Base-by-base conservation (phyloP, 1,284 basidiomycete genomes). In the Psilocybe mexicana region DNA sequence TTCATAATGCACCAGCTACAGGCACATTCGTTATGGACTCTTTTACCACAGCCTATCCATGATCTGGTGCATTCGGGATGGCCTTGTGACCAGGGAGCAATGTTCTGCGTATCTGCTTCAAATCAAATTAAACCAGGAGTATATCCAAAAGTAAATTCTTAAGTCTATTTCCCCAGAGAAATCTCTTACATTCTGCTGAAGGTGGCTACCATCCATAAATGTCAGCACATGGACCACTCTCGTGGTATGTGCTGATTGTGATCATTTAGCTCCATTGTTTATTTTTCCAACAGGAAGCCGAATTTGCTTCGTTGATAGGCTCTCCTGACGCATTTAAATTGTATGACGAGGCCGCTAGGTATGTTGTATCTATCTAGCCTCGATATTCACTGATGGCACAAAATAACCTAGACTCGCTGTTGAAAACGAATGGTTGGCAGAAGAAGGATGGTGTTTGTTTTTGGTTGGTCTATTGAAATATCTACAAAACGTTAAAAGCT, bases 201-300 rank as follows among this genome's bases (percentile, higher is more conserved):
- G 86, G 61, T 90, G 87, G 87, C 65, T 84, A 8, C 84, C 84
- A 0, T 80, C 86, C 0, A 86, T 87, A 28, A 90, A 88, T 67
- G 82, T 77, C 18, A 82, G 80, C 59, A 79, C 83, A 23, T 89
- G 87, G 87, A 73, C 87, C 42, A 81, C 84, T 1, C 77, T 90
- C 11, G 79, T 90, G 47, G 86, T 86, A 70, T 53, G 82, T 75
- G 26, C 3, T 12, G 23, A 38, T 18, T 52, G n/a, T 7, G 48
- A 44, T 57, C 14, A 12, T 14, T 1, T 2, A 2, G n/a, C 38
- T 11, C 26, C 2, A 26, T 38, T 35, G 26, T 51, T 43, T 24
- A 35, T 49, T 12, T 58, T 46, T 18, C 43, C n/a, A 8, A 1
- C 50, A 88, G 86, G 86, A 89, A 63, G 87, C 87, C 3, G 86